Evolutionary conservation across 768 basidiomycete species (phyloP), one percentile per base, ranked within the genome.

Genomic region (Suillus americanus): DNA sequence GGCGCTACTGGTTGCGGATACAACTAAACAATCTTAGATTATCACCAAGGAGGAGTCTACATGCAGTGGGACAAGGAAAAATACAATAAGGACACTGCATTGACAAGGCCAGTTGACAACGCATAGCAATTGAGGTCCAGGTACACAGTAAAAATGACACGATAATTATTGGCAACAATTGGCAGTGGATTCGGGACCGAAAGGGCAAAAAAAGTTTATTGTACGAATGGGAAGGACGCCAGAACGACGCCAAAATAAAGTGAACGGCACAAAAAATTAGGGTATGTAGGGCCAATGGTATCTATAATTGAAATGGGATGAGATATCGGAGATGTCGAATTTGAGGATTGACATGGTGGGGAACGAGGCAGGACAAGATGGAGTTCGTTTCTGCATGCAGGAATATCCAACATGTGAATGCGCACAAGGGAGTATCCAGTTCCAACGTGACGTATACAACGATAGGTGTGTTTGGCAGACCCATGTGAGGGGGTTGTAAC

Each of bases 241-340:
- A 56, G 23, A 38, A 56, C 14, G 37, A 56, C 23, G 3, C 23
- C 23, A n/a, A 37, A 16, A 56, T 14, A 30, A 30, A 53, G 30
- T 53, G 51, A 37, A 35, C 20, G 57, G 38, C 57, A 38, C 16
- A 59, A 59, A 57, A 57, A 41, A 59, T 59, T 59, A 59, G 57
- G 57, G 57, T 59, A 59, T 59, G 57, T 2, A 13, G 25, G 28
- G 57, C 38, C 25, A 59, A 59, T 20, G 57, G 57, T 59, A 59
- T 59, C 25, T 12, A 25, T 59, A 25, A 25, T 25, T 18, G 10
- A 40, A 41, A 28, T 16, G 57, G 41, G 25, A 30, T n/a, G 40
- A 59, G 12, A 59, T 20, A 40, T 20, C 10, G 40, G 30, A 5
- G 12, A 20, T 59, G 18, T 28, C 18, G 18, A 30, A 5, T 41